Base-by-base conservation (phyloP, 108 stramenopile genomes). In the Pseudonitzschia multiseries region DNA sequence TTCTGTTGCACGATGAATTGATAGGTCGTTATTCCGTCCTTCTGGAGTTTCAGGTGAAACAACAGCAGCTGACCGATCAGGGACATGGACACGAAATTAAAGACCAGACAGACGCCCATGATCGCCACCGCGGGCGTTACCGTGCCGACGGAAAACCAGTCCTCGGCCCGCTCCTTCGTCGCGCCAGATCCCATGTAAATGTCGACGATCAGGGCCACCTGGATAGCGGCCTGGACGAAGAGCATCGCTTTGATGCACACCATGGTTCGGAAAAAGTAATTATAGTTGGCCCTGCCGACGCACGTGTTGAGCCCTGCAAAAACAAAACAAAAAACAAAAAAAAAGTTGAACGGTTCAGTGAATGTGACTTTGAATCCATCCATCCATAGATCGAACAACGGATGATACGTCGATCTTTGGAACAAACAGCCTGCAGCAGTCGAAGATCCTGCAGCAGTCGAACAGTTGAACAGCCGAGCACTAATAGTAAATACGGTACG, bases 261-360 rank as follows among this genome's bases (percentile, higher is more conserved):
- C 65, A 97, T 84, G 21, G 86, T 79, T 56, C 71, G 44, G 70
- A 86, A 89, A 77, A 97, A 97, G 36, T 77, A 83, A 18, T 69
- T 50, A 68, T 97, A 97, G 70, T 97, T 97, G 57, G 72, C 77
- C 61, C 74, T 71, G 17, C 93, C 96, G 20, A 95, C 80, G 71
- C 94, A 95, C 13, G 93, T 95, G 56, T 98, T 96, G 69, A 98
- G 90, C 96, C 95, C 82, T 83, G 69, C 51, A 50, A 26, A 29
- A 50, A 65, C 51, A 1, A 56, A 67, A 18, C 8, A 5, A 54
- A 3, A 36, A 36, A 32, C 15, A 6, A 59, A 43, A 24, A 20
- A 26, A 12, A 56, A 56, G 21, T 56, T 56, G 3, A 56, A 10
- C 22, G 5, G 24, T 2, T 24, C 22, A 10, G 24, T 56, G 22